Conservation (phyloP, 345 rosid genomes). For the Balakata baccata region DNA sequence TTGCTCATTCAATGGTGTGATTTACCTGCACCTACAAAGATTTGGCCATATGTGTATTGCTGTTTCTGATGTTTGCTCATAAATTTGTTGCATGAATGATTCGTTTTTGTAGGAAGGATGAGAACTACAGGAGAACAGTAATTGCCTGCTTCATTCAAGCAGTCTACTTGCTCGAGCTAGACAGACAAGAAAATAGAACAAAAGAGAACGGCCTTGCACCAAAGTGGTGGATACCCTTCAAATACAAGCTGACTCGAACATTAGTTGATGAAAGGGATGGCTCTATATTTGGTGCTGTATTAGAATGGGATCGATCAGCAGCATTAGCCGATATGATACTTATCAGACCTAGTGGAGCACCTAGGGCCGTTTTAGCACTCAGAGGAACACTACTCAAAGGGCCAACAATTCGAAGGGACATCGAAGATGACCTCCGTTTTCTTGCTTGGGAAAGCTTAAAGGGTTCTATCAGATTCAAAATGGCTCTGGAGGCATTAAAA, state of each 20-base stretch:
- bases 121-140: conserved; percentile 84
- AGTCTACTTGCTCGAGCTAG: conserved; percentile 83
- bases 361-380: conserved; percentile 71
- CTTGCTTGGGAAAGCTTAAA: conserved; percentile 92
- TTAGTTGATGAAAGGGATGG: conserved; percentile 78
- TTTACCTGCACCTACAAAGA: no score
- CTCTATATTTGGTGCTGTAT: conserved; percentile 77
- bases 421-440: conserved; percentile 92
- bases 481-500: conserved; percentile 58
- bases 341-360: conserved; percentile 90
- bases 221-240: conserved; percentile 93
- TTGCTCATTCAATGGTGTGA: neutral
- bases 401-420: conserved; percentile 74
- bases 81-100: neutral
- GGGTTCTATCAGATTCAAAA: conserved; percentile 82
- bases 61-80: neutral
- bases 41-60: neutral
- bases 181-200: conserved; percentile 74
- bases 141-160: conserved; percentile 95
- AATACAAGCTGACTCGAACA: conserved; percentile 69
- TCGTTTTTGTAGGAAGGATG: conserved; percentile 60
- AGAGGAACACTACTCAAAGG: conserved; percentile 84
- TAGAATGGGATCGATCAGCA: conserved; percentile 90
- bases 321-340: conserved; percentile 73
- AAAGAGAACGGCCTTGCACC: conserved; percentile 75